Evolutionary conservation across 805 yeast species (phyloP).

Genomic region (Diddensiella santjacobensis): DNA sequence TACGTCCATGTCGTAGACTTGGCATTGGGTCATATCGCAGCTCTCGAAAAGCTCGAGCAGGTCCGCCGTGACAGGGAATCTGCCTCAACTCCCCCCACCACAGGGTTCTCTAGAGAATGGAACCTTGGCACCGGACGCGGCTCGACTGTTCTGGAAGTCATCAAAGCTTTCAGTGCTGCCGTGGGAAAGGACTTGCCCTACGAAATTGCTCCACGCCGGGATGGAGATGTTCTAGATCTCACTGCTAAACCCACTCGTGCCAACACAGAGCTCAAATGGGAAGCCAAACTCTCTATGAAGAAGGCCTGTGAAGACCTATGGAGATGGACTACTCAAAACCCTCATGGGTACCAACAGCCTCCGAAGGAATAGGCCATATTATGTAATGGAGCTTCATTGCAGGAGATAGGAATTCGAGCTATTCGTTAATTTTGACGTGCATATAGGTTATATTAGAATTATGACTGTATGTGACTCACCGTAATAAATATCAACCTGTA

Average conservation of each 20-base stretch:
- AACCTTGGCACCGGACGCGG: constrained; percentile 81
- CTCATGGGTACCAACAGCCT: constrained; percentile 50
- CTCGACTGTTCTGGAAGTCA: constrained; percentile 70
- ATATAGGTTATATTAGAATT: too few relatives aligned
- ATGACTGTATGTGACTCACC: too few relatives aligned
- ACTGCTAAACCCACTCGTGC: constrained; percentile 72
- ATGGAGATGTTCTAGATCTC: constrained; percentile 72
- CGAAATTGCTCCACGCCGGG: constrained; percentile 63
- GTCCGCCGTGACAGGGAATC: constrained; percentile 20
- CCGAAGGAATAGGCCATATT: too few relatives aligned
- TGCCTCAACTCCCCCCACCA: constrained; percentile 21
- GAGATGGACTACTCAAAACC: constrained; percentile 72
- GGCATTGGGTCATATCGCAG: constrained; percentile 73
- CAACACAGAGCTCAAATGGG: constrained; percentile 61
- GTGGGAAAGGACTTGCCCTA: constrained; percentile 62
- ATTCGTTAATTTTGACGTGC: too few relatives aligned
- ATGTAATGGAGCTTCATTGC: too few relatives aligned
- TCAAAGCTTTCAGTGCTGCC: constrained; percentile 59
- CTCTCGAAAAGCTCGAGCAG: constrained; percentile 51
- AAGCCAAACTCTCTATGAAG: constrained; percentile 50
- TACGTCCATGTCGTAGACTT: constrained; percentile 79
- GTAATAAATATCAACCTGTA: too few relatives aligned
- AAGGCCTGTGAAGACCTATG: constrained; percentile 70
- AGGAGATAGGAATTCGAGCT: too few relatives aligned
- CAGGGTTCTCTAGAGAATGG: constrained; percentile 70